Evolutionary conservation across 1,139 yeast genomes (phyloP).

Genomic region (Suhomyces coccinellae): DNA sequence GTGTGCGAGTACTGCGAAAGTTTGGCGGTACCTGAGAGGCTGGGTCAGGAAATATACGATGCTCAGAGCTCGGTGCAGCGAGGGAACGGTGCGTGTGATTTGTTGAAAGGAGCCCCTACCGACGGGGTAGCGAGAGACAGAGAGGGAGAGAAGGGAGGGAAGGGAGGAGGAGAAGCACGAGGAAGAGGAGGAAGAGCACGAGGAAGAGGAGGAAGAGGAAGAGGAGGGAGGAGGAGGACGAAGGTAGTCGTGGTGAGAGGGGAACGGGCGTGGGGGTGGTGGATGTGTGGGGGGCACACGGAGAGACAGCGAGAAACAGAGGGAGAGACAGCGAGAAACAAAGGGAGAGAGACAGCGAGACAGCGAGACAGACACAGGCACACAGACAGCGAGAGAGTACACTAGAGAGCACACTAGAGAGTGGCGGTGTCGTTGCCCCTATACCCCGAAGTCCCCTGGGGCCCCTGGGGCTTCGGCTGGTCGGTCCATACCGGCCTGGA

Average conservation of each 20-base stretch:
- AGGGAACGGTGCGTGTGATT: constrained; percentile 5
- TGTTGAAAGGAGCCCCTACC: constrained; percentile 2
- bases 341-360: too few species aligned
- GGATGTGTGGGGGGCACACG: not conserved
- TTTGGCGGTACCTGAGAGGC: constrained; percentile 12
- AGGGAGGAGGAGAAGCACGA: not conserved
- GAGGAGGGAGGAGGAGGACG: not conserved
- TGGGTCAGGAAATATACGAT: constrained; percentile 12
- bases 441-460: too few species aligned
- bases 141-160: not conserved
- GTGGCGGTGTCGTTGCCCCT: too few species aligned
- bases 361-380: too few species aligned
- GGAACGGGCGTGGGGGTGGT: not conserved
- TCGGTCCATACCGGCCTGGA: too few species aligned
- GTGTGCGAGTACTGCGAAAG: constrained; percentile 6
- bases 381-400: too few species aligned
- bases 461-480: not conserved
- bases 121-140: not conserved
- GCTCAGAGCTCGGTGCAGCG: constrained; percentile 10
- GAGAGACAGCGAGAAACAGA: too few species aligned
- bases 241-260: not conserved
- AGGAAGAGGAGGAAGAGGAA: not conserved
- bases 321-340: too few species aligned
- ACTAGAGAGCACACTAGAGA: too few species aligned
- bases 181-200: not conserved